A percentile compares a stretch with the other conserved stretches of the same genome.
These are phyloP conservation scores for Talinum fruticosum DNA, from an alignment of 148 eudicot genomes.

Conservation along the genomic window DNA sequence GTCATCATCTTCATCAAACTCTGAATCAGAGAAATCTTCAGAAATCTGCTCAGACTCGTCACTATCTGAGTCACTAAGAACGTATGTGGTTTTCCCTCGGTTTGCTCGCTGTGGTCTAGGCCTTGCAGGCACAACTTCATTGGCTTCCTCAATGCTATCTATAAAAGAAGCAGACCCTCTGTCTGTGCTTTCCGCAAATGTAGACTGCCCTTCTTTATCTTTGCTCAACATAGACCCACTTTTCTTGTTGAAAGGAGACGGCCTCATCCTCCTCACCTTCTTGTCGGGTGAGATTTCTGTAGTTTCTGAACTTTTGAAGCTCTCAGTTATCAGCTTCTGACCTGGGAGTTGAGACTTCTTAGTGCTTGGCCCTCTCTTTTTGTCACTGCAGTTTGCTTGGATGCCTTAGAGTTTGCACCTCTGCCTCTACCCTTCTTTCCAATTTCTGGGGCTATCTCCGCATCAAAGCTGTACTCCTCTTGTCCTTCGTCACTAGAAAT, in stretches of 20 bases:
- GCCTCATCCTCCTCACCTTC: constrained; percentile 91
- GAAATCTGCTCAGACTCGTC: constrained; percentile 27
- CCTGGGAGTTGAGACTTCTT: constrained; percentile 32
- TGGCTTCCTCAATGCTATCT: constrained; percentile 29
- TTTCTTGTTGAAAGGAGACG: constrained; percentile 81
- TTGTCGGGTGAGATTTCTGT: constrained; percentile 65
- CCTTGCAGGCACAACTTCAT: constrained; percentile 37
- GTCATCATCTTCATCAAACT: constrained; percentile 34
- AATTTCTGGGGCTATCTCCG: constrained; percentile 28
- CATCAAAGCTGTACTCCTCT: constrained; percentile 41
- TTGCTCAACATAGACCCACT: constrained; percentile 60
- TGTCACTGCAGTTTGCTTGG: constrained; percentile 37
- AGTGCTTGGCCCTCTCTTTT: constrained; percentile 64
- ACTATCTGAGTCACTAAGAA: constrained; percentile 61
- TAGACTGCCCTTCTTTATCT: constrained; percentile 16
- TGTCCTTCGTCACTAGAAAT: constrained; percentile 48
- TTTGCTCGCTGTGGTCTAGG: constrained; percentile 54
- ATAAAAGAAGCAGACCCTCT: constrained; percentile 20
- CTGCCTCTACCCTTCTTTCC: constrained; percentile 57
- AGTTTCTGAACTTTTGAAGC: constrained; percentile 44
- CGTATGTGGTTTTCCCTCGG: constrained; percentile 35
- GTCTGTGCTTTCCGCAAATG: constrained; percentile 15
- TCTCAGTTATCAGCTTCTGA: constrained; percentile 62
- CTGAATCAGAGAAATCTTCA: constrained; percentile 37
- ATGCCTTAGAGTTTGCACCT: constrained; percentile 37